Evolutionary conservation across 306 rosid genomes (phyloP).

Genomic region (Amphicarpaea edgeworthii): DNA sequence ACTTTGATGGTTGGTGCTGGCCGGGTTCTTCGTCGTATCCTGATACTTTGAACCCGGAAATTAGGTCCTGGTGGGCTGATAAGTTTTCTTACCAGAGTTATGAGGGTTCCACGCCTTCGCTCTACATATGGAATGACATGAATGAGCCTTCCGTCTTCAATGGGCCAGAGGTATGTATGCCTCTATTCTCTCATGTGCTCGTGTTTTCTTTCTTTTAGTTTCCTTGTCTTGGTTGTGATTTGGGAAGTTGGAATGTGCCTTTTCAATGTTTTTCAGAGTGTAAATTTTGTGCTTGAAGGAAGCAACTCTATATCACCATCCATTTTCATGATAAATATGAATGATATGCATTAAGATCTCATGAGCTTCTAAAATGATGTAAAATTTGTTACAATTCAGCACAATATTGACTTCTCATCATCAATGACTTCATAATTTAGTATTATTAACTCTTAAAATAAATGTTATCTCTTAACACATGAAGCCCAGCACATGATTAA

Average conservation of each 20-base stretch:
- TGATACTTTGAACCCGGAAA: slow-evolving; percentile 76
- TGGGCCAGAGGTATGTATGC: slow-evolving; percentile 99
- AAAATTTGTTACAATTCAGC: neutral
- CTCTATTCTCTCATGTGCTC: slow-evolving; percentile 24
- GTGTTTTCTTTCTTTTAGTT: neutral
- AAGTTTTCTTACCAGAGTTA: slow-evolving; percentile 74
- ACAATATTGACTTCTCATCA: slow-evolving; percentile 8
- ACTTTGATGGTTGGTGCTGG: slow-evolving; percentile 99
- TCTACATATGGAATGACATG: slow-evolving; percentile 98
- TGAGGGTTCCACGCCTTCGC: slow-evolving; percentile 91
- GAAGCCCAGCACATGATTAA: slow-evolving; percentile 2
- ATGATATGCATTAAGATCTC: slow-evolving; percentile 17
- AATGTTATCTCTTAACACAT: slow-evolving; percentile 11
- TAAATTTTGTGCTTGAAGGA: neutral
- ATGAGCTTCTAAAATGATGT: slow-evolving; percentile 10
- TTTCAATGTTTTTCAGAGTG: slow-evolving; percentile 3
- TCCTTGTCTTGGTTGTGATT: slow-evolving; percentile 31
- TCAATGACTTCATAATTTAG: slow-evolving; percentile 10
- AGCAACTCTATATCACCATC: slow-evolving; percentile 3
- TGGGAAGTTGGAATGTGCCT: neutral
- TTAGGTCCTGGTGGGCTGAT: slow-evolving; percentile 94
- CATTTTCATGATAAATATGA: neutral
- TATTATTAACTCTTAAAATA: slow-evolving; percentile 8
- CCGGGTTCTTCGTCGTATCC: slow-evolving; percentile 93
- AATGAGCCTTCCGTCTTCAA: slow-evolving; percentile 98